Evolutionary conservation across 305 asterid genomes (phyloP), one percentile per base, ranked within the genome.

Genomic region (Withania somnifera): DNA sequence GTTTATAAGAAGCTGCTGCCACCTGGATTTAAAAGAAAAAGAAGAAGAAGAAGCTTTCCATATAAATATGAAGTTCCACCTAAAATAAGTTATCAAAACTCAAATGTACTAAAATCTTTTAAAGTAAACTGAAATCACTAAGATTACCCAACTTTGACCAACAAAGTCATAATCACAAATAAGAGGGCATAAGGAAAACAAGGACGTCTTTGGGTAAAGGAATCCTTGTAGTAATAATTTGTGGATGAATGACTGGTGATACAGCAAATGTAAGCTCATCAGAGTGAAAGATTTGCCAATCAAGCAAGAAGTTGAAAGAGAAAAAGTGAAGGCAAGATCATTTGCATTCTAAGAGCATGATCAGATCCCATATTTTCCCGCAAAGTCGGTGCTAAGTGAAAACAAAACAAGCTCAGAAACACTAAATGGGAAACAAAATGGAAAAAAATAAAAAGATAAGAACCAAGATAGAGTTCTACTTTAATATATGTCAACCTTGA

Each of bases 1-100:
- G 91, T 96, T 96, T 84, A 96, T 96, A 89, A 96, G 86, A 90
- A 96, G 94, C 89, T 96, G 99, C 89, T 96, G 99, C 99, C 99
- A 96, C 89, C 99, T 96, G 90, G 73, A 66, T 38, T 36, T 54
- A 28, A 14, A 66, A n/a, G 82, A 83, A 77, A 80, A 83, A 78
- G 82, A 66, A n/a, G 82, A 83, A 77, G 78, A 83, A 78, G 82
- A 77, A 80, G 64, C 40, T 73, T 79, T 66, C 68, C 61, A 87
- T 32, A 79, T 58, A 20, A 32, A 66, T 7, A 73, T 47, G 26
- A 73, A 3, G 61, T 47, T 73, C 26, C 15, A 50, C 26, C 60
- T 15, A 73, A 24, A 61, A 4, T 47, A 73, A 71, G 38, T 71
- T 26, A 26, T 73, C 60, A 50, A 53, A 47, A 26, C 17, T 26